These are phyloP conservation scores for Cladochytrium replicatum DNA, from an alignment of 192 early-diverging fungal genomes.

Conservation along the genomic window DNA sequence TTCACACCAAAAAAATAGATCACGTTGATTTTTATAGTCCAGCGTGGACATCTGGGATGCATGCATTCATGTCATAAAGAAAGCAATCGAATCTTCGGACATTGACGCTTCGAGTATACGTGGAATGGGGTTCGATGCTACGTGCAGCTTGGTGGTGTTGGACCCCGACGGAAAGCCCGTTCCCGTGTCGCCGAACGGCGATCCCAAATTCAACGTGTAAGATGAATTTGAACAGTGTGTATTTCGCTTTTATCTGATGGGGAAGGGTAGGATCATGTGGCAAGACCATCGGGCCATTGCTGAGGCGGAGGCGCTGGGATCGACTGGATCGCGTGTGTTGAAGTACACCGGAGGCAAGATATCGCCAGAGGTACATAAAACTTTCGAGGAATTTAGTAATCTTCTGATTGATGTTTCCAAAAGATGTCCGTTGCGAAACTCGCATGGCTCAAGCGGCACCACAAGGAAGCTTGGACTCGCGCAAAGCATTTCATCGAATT, in stretches of 20 bases:
- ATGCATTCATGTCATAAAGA: constrained; percentile 33
- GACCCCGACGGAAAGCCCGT: constrained; percentile 36
- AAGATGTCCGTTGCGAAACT: constrained; percentile 69
- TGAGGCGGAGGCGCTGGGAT: constrained; percentile 52
- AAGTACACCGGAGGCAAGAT: constrained; percentile 54
- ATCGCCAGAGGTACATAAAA: constrained; percentile 15
- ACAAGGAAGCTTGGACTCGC: constrained; percentile 12
- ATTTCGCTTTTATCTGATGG: neutral
- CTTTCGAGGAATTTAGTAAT: neutral
- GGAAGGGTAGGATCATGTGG: constrained; percentile 38
- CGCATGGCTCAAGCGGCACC: constrained; percentile 53
- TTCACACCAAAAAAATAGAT: neutral
- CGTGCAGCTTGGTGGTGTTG: constrained; percentile 59
- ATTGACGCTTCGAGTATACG: constrained; percentile 28
- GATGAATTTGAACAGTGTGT: constrained; percentile 30
- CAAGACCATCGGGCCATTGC: constrained; percentile 60
- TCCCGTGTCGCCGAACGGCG: constrained; percentile 32
- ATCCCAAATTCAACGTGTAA: constrained; percentile 34
- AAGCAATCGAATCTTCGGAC: constrained; percentile 19
- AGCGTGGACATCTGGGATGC: constrained; percentile 57
- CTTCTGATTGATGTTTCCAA: no score
- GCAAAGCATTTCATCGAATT: constrained; percentile 55
- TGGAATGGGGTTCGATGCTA: constrained; percentile 71
- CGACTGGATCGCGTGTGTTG: constrained; percentile 45
- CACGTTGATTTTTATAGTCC: constrained; percentile 18